Base-by-base conservation (phyloP, 73 alveolate species). In the Paramecium primaurelia region DNA sequence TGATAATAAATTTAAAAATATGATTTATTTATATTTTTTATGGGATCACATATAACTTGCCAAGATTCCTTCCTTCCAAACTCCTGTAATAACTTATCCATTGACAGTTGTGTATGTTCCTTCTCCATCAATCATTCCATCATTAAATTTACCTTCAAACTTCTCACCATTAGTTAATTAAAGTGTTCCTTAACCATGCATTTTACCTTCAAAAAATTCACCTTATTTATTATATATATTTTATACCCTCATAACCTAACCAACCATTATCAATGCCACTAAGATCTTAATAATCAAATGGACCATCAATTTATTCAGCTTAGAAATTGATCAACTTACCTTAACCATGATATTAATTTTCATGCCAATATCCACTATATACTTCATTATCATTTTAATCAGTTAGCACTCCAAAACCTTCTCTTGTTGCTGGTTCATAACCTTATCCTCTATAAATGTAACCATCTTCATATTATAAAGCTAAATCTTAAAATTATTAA, bases 351-450 rank as follows among this genome's bases (percentile, higher is more conserved):
- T 77, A 77, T 77, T 77, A 30, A n/a, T 77, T 77, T 8, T 77
- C 89, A 77, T 77, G 89, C 89, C 89, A 77, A 25, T 16, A 77
- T 8, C 89, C 89, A 77, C 89, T 77, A n/a, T 77, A 77, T 0
- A 77, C 89, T 77, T 77, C 89, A 40, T 77, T 40, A 8, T 77
- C 89, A 38, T 37, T 22, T 7, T 18, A 77, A 77, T 77, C 89
- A 38, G 89, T 77, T 77, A 77, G 32, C 0, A 77, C 71, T 8
- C 89, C 89, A 38, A 77, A 77, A 6, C 89, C 89, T 77, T 77
- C 64, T 77, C 89, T 77, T 18, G 89, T 77, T 8, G 89, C 89
- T 77, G 89, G 89, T 22, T 77, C 89, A 40, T 9, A 77, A 18
- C 89, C 89, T 44, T 77, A 77, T n/a, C 89, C 89, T 77, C 89